Evolutionary conservation across 2,329 filamentous ascomycete genomes (phyloP).

Genomic region (Fusarium albosuccineum): DNA sequence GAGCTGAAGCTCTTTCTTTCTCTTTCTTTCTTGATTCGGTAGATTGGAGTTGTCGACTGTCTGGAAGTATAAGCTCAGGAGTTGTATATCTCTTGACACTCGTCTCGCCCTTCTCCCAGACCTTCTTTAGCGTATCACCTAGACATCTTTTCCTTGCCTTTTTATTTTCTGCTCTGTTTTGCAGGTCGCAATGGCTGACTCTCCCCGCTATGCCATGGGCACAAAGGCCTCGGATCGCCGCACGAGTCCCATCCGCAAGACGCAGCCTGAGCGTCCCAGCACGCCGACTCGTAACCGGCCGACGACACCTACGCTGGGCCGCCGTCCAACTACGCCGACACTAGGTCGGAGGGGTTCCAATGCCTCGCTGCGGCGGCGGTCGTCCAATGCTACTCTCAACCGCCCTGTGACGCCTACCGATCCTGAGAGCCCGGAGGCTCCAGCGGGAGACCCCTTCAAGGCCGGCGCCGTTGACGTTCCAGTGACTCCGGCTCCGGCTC

Average conservation of each 20-base stretch:
- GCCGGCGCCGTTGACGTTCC: conserved; percentile 1
- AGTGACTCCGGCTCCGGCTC: background rate
- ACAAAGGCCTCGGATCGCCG: conserved; percentile 38
- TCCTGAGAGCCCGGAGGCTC: background rate
- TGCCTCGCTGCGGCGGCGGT: conserved; percentile 19
- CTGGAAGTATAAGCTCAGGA: background rate
- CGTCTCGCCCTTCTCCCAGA: background rate
- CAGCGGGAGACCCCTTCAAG: conserved; percentile 26
- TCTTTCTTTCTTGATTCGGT: background rate
- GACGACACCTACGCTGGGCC: conserved; percentile 29
- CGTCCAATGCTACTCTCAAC: conserved; percentile 34
- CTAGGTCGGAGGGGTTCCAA: conserved; percentile 32
- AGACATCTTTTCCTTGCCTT: background rate
- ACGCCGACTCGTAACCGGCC: conserved; percentile 36
- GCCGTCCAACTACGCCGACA: conserved; percentile 38
- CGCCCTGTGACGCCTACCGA: conserved; percentile 27
- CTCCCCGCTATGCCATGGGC: conserved; percentile 41
- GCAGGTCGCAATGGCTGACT: conserved; percentile 20
- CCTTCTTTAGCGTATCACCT: background rate
- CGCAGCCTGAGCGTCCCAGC: conserved; percentile 22
- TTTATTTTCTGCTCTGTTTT: background rate
- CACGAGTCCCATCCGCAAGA: conserved; percentile 36
- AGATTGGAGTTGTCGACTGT: background rate
- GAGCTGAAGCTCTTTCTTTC: background rate
- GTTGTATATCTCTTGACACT: background rate